Base-by-base conservation (phyloP, 768 basidiomycete species). In the Boletus sensibilis region DNA sequence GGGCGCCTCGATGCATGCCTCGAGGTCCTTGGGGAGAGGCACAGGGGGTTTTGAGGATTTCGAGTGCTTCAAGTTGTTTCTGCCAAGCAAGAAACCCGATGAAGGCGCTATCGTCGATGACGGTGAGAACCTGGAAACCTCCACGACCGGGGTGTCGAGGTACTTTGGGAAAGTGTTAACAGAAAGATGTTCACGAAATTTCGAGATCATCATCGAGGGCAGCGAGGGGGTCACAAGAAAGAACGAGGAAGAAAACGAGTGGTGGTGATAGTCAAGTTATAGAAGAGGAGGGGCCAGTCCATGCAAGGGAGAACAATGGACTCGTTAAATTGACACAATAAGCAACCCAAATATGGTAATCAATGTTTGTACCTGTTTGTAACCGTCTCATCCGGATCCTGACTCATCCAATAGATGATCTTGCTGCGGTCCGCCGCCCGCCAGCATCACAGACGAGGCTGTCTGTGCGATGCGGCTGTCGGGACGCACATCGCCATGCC, bases 101-200 rank as follows among this genome's bases (percentile, higher is more conserved):
- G 68, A 69, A 8, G 65, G 55, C 4, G 61, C 53, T 47, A 71
- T 66, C 13, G 75, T 73, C 11, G 78, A 76, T n/a, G 75, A 74
- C 37, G 79, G 75, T 20, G 79, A 79, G 65, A 79, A 78, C 45
- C 68, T 77, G 42, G 78, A 79, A 4, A 56, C 54, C 53, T 73
- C 72, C n/a, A n/a, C n/a, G 48, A 72, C 37, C 4, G 65, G 66
- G 14, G 54, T 11, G 50, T 63, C 44, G n/a, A 33, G 33, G 51
- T 57, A 39, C 12, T 53, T 45, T 29, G 56, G 47, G 20, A 63
- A 57, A 39, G 43, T 37, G 31, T 56, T 35, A 16, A 73, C 39
- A 21, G 68, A 70, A 18, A 72, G 61, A 40, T 72, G 68, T 50
- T 72, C 71, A 38, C 65, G 66, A 53, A 72, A 72, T 34, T 63